Percentiles rank a stretch among this genome's conserved stretches.
These are phyloP conservation scores for Salix suchowensis DNA, from an alignment of 345 rosid species.

Conservation along the genomic window DNA sequence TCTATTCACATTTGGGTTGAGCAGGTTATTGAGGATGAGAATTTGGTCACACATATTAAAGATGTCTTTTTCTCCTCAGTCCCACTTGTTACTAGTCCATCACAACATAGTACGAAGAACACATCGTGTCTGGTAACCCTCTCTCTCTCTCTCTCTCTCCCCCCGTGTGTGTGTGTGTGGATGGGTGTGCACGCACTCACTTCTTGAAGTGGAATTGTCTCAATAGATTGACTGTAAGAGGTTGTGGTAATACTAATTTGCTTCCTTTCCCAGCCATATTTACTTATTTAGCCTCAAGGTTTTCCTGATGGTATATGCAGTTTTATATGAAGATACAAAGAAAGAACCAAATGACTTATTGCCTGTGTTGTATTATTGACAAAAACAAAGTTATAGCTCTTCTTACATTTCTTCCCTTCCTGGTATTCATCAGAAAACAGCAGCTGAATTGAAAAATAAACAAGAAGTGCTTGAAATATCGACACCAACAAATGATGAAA, in stretches of 20 bases:
- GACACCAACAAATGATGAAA: constrained; percentile 31
- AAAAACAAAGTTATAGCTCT: constrained; percentile 24
- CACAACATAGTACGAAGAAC: constrained; percentile 40
- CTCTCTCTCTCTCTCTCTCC: not conserved
- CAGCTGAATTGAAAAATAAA: constrained; percentile 33
- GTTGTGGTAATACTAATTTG: constrained; percentile 17
- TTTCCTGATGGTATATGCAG: constrained; percentile 31
- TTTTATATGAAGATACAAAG: constrained; percentile 36
- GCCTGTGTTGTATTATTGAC: constrained; percentile 27
- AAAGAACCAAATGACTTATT: constrained; percentile 28
- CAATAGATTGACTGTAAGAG: constrained; percentile 4
- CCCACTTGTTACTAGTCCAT: constrained; percentile 35
- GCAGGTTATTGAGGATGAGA: constrained; percentile 69
- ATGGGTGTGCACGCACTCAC: not conserved
- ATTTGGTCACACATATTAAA: constrained; percentile 56
- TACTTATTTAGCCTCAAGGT: constrained; percentile 39
- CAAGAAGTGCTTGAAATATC: constrained; percentile 35
- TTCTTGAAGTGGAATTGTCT: not conserved
- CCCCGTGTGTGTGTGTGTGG: not conserved
- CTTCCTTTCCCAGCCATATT: constrained; percentile 41
- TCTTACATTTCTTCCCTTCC: constrained; percentile 29
- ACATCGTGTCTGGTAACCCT: constrained; percentile 46
- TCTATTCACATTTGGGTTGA: constrained; percentile 27
- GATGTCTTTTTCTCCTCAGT: constrained; percentile 49
- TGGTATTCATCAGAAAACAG: constrained; percentile 26